Evolutionary conservation across 805 yeast genomes (phyloP), one percentile per base, ranked within the genome.

Genomic region (Limtongia smithiae): DNA sequence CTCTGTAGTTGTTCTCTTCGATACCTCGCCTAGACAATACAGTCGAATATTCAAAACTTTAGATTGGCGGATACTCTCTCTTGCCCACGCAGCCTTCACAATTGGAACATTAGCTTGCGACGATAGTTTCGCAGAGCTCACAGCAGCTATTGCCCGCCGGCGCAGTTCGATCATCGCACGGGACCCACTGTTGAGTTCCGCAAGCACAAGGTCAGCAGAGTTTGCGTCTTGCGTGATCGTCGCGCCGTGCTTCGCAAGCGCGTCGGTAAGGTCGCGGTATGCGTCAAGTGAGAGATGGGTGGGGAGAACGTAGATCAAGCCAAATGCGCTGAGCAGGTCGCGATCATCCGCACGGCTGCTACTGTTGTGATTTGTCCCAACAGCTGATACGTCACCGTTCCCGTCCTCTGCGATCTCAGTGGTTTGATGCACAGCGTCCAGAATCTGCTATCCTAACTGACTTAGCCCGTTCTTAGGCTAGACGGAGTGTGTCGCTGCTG

Each of bases 91-190:
- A 9, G 37, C 14, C 30, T 33, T 41, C 27, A 45, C 51, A 11
- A 52, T 33, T 18, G 38, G 20, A 7, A 17, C 12, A 15, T 33
- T 39, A 5, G 45, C 8, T n/a, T 8, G 11, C 37, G 22, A 5
- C 14, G 18, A 33, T 14, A 8, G 24, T n/a, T 14, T n/a, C 24
- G 17, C 28, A 6, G 28, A 9, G 4, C 11, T 20, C 8, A 18
- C 32, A 5, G 8, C 22, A 15, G 43, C 25, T 11, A 45, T n/a
- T n/a, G 46, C 49, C 15, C 48, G 42, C 18, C 55, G 44, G 17
- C 48, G 46, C 27, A 54, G 37, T 37, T 54, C 58, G 44, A 54
- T 46, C 17, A 17, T 37, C 1, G 43, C 35, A 4, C 58, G 45
- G 27, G 20, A 25, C 9, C 36, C 33, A 20, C 44, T 46, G 7